Percentiles rank a stretch among this genome's conserved stretches.
phyloP scores from a whole-genome alignment of 2,329 filamentous ascomycete species.

The Exophiala bonariae region DNA sequence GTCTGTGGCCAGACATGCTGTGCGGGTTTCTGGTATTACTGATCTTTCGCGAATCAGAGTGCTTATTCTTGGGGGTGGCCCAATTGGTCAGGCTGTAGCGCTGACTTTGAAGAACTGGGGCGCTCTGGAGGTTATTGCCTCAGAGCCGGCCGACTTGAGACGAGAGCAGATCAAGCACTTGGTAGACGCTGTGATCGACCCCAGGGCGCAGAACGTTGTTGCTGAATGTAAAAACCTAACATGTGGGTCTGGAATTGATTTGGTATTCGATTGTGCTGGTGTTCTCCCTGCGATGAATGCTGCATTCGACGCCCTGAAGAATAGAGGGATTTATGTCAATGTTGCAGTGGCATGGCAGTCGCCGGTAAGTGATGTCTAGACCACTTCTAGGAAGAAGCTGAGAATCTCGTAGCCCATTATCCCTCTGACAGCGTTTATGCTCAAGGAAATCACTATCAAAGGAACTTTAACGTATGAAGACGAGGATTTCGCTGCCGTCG shows the following conservation, averaged over 20 bases:
- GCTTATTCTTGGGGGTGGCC: slow-evolving; percentile 10
- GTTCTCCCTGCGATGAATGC: slow-evolving; percentile 30
- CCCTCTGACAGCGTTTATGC: no score
- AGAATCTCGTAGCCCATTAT: no score
- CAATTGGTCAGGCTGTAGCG: slow-evolving; percentile 5
- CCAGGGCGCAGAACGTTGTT: slow-evolving; percentile 21
- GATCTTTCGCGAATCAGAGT: neutral
- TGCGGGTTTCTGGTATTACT: neutral
- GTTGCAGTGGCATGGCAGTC: slow-evolving; percentile 32
- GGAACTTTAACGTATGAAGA: no score
- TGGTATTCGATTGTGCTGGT: slow-evolving; percentile 36
- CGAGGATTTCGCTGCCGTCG: no score
- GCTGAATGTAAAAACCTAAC: slow-evolving; percentile 29
- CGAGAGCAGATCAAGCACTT: slow-evolving; percentile 1
- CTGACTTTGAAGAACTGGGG: slow-evolving; percentile 1
- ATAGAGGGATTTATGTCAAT: slow-evolving; percentile 33
- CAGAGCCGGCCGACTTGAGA: slow-evolving; percentile 3
- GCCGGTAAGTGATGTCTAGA: slow-evolving; percentile 30
- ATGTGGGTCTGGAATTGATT: slow-evolving; percentile 30
- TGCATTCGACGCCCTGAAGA: slow-evolving; percentile 32
- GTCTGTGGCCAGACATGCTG: slow-evolving; percentile 7
- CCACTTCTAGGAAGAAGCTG: no score
- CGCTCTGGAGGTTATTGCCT: slow-evolving; percentile 4
- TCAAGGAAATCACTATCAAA: no score
- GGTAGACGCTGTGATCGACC: slow-evolving; percentile 1